Percentiles rank a stretch among this genome's conserved stretches.
phyloP scores from a whole-genome alignment of 257 asterid genomes.

The Solanum sejunctum region DNA sequence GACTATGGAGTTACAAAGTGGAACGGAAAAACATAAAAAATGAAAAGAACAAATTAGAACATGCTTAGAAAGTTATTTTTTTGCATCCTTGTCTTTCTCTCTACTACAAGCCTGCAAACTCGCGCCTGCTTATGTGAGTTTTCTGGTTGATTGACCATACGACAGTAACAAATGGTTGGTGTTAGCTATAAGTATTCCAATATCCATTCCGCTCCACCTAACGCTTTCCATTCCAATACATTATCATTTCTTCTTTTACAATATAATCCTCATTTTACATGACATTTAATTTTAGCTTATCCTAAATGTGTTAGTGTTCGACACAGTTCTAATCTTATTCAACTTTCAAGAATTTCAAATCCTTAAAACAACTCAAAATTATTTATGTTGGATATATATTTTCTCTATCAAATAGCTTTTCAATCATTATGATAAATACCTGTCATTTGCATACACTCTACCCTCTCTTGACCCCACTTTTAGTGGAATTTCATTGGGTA shows the following conservation, averaged over 20 bases:
- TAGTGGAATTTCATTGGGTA: no score
- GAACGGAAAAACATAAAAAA: background rate
- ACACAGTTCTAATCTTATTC: background rate
- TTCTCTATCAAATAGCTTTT: background rate
- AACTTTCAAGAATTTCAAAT: background rate
- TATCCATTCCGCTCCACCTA: background rate
- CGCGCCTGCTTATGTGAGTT: background rate
- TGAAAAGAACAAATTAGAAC: background rate
- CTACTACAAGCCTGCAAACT: background rate
- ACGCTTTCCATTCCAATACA: no score
- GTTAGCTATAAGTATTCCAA: background rate
- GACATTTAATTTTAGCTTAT: background rate
- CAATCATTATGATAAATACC: background rate
- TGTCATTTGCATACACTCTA: background rate
- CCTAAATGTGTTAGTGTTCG: background rate
- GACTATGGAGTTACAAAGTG: background rate
- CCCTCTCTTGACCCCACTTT: no score
- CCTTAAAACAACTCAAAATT: background rate
- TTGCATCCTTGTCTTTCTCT: background rate
- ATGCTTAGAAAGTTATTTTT: background rate
- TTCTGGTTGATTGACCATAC: background rate
- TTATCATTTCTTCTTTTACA: background rate
- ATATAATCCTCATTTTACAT: background rate
- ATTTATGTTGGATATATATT: background rate
- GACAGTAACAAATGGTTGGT: background rate